Evolutionary conservation across 148 eudicot genomes (phyloP).

Genomic region (Simmondsia chinensis): DNA sequence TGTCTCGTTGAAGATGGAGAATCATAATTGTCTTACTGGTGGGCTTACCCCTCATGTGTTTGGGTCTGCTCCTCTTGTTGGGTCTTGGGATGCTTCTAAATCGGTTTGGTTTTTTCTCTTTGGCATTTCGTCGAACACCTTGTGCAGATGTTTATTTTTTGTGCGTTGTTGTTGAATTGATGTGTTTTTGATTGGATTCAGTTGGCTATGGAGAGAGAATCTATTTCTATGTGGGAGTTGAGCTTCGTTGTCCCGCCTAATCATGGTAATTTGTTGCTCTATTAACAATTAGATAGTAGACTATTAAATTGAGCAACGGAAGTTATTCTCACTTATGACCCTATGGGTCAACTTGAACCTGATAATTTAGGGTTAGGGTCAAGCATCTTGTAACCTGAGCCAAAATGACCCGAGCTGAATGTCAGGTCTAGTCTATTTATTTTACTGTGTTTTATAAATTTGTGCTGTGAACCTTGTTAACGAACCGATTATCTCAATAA

Average conservation of each 20-base stretch:
- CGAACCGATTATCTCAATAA: too few species aligned
- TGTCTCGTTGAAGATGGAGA: slow-evolving; percentile 85
- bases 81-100: slow-evolving; percentile 80
- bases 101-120: slow-evolving; percentile 33
- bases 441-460: too few species aligned
- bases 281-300: too few species aligned
- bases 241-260: slow-evolving; percentile 92
- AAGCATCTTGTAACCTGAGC: too few species aligned
- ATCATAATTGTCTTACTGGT: slow-evolving; percentile 38
- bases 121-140: not conserved
- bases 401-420: too few species aligned
- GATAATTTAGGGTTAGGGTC: too few species aligned
- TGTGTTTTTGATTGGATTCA: slow-evolving; percentile 12
- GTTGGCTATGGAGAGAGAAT: slow-evolving; percentile 84
- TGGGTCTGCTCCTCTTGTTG: slow-evolving; percentile 86
- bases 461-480: too few species aligned
- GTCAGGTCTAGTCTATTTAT: too few species aligned
- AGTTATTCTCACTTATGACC: too few species aligned
- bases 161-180: slow-evolving; percentile 2
- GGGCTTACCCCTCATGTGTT: slow-evolving; percentile 71
- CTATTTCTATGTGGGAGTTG: slow-evolving; percentile 78
- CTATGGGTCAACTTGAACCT: too few species aligned
- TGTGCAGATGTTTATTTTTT: not conserved
- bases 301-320: too few species aligned
- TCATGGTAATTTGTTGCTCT: slow-evolving; percentile 45